Evolutionary conservation across 805 yeast genomes (phyloP), one percentile per base, ranked within the genome.

Genomic region (Starmera quercuum): DNA sequence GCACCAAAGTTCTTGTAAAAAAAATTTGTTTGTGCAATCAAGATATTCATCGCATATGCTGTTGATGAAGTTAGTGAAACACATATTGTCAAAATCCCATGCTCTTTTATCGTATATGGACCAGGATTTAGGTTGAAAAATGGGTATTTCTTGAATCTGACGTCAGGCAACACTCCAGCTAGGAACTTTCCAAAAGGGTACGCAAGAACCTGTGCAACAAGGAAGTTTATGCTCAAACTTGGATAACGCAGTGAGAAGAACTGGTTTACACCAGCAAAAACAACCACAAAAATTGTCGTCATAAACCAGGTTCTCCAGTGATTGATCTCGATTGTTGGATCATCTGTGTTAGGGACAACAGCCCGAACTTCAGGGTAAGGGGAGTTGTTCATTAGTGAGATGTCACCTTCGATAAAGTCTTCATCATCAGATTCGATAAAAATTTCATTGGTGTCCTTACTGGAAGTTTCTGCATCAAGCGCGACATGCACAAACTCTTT

Each of bases 291-390:
- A 9, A 70, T 44, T 19, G 73, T 51, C 17, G 72, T 73, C 36
- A 73, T 42, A 29, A 63, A 52, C 77, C 78, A 73, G 34, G 73
- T 68, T 58, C 79, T 65, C 54, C 74, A 58, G 32, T 75, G 73
- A 44, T 70, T 71, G 39, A 71, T 66, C 6, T 63, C 63, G 15
- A 71, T 49, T 4, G 63, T 41, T 1, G 69, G 66, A 50, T 75
- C 78, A 47, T 73, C 80, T 8, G 57, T 50, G 8, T 71, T 63
- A 7, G 75, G 69, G 24, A 74, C 74, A 8, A 75, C 71, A 17
- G 78, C 74, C 25, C 82, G 54, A 11, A 77, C 77, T 44, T 77
- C 83, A 1, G 80, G 78, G 40, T 74, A 74, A 4, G 81, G 79
- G 7, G 76, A 68, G 34, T 61, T 64, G 38, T 28, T 34, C 17